Evolutionary conservation across 208 protist genomes (phyloP).

Genomic region (Crithidia expoeki): DNA sequence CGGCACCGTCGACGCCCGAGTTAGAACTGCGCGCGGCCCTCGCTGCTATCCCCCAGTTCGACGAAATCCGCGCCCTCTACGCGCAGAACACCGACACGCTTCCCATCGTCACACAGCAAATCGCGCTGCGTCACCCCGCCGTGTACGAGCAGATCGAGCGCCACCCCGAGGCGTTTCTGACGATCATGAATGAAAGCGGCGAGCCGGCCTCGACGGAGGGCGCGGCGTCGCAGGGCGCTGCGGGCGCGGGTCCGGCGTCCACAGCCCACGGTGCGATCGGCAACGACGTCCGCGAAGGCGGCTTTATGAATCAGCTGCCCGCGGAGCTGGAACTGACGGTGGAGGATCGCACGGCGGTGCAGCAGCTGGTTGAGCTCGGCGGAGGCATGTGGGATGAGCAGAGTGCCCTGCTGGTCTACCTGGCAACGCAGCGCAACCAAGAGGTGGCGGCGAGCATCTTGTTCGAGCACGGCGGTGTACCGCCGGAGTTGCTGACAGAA

Average conservation of each 20-base stretch:
- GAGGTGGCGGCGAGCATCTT: constrained; percentile 83
- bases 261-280: constrained; percentile 1
- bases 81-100: constrained; percentile 64
- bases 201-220: constrained; percentile 1
- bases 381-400: constrained; percentile 80
- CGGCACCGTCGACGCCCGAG: not conserved
- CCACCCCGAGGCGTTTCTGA: constrained; percentile 68
- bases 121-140: constrained; percentile 67
- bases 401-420: constrained; percentile 74
- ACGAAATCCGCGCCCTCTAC: constrained; percentile 66
- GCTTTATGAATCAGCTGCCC: constrained; percentile 35
- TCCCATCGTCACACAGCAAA: constrained; percentile 67
- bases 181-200: constrained; percentile 66
- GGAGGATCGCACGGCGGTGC: constrained; percentile 52
- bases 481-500: constrained; percentile 45
- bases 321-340: constrained; percentile 42
- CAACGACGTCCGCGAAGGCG: not conserved
- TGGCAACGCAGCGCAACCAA: constrained; percentile 67
- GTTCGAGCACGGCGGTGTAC: constrained; percentile 71
- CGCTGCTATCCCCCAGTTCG: constrained; percentile 73
- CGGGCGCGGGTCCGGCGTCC: not conserved
- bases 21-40: constrained; percentile 55
- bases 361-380: constrained; percentile 76
- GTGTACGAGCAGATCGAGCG: constrained; percentile 67
- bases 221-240: constrained; percentile 1